These are phyloP conservation scores for Immersiella caudata DNA, from an alignment of 495 filamentous ascomycete species.

Conservation along the genomic window DNA sequence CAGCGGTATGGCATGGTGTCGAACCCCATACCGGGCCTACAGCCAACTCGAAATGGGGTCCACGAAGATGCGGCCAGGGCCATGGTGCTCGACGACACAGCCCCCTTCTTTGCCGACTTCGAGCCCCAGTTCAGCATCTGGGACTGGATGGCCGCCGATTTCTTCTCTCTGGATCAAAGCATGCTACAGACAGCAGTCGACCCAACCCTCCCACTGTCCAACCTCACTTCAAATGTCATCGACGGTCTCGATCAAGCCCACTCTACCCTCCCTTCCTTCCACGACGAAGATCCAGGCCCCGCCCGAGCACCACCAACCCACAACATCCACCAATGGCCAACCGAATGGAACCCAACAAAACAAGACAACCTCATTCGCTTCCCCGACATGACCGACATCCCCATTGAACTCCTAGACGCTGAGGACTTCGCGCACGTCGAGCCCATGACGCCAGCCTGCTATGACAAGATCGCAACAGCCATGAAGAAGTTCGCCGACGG, in stretches of 20 bases:
- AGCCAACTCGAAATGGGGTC: too few relatives aligned
- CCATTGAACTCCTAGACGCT: background rate
- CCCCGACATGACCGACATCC: background rate
- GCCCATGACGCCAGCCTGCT: background rate
- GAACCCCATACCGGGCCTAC: too few relatives aligned
- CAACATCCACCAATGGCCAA: background rate
- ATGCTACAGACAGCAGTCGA: background rate
- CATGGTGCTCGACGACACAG: background rate
- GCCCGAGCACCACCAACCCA: background rate
- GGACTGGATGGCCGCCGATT: background rate
- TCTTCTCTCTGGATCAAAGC: background rate
- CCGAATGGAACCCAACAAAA: background rate
- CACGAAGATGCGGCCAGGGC: too few relatives aligned
- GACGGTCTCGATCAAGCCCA: background rate
- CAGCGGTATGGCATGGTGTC: background rate
- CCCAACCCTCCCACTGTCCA: background rate
- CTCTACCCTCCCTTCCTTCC: background rate
- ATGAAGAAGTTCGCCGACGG: background rate
- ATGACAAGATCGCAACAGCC: background rate
- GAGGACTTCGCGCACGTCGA: background rate
- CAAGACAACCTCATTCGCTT: background rate
- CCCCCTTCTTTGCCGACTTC: background rate
- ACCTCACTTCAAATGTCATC: too few relatives aligned
- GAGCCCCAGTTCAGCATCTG: background rate
- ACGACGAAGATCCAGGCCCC: background rate